Evolutionary conservation across 257 asterid genomes (phyloP).

Genomic region (Przewalskia tangutica): DNA sequence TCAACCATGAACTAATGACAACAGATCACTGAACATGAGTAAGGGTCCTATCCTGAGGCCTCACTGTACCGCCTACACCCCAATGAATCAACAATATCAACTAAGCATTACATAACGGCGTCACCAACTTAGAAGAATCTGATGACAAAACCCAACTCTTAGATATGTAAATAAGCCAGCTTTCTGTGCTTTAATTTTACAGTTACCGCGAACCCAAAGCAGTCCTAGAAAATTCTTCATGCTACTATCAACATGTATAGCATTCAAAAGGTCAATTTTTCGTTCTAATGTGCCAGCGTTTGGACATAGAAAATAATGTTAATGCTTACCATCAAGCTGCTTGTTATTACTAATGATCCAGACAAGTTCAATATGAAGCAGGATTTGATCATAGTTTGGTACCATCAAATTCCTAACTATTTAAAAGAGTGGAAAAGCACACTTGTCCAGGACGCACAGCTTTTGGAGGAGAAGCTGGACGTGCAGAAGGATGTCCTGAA

Average conservation of each 20-base stretch:
- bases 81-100: background rate
- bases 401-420: background rate
- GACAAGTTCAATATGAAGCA: background rate
- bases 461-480: constrained; percentile 74
- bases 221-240: background rate
- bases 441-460: constrained; percentile 96
- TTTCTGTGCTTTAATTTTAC: background rate
- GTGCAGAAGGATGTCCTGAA: constrained; percentile 47
- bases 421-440: constrained; percentile 1
- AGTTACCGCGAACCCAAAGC: background rate
- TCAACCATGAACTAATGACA: background rate
- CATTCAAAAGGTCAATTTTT: background rate
- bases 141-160: background rate
- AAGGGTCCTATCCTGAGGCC: background rate
- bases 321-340: background rate
- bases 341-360: background rate
- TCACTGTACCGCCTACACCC: background rate
- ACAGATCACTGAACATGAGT: background rate
- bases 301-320: background rate
- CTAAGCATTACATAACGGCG: background rate
- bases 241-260: background rate
- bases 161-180: background rate
- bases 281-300: background rate
- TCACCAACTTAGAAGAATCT: background rate
- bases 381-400: background rate